A percentile compares a stretch with the other conserved stretches of the same genome.
Conservation (phyloP, 1,284 basidiomycete species). For the Moesziomyces globuligerus region DNA sequence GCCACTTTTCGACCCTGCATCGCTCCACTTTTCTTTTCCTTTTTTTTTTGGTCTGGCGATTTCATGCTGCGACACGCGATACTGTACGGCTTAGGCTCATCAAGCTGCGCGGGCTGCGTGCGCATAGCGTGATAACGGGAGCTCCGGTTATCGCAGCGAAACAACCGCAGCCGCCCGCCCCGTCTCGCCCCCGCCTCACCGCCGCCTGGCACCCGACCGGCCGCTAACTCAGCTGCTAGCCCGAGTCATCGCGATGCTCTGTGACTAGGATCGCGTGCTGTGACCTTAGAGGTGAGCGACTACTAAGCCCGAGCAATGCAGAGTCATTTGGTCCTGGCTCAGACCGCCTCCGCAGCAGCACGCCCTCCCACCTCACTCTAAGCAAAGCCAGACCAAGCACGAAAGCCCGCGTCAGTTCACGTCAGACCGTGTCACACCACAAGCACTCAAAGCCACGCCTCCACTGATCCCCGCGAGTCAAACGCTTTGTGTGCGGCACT, state of each 20-base stretch:
- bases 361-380: no score
- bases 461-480: no score
- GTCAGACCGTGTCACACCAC: neutral
- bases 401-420: neutral
- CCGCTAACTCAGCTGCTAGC: neutral
- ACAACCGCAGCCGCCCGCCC: no score
- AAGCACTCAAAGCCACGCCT: neutral
- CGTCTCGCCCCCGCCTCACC: no score
- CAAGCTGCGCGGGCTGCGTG: no score
- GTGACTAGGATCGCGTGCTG: neutral
- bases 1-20: neutral
- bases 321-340: neutral
- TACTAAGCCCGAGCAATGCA: no score
- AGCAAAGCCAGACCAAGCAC: neutral
- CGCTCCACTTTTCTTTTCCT: neutral
- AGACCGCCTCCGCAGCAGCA: neutral
- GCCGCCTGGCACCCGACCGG: no score
- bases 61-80: neutral
- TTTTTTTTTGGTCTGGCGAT: neutral
- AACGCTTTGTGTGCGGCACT: neutral
- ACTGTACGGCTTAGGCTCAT: no score
- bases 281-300: neutral
- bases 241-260: neutral
- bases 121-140: neutral
- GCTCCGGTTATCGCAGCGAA: neutral